A percentile compares a stretch with the other conserved stretches of the same genome.
phyloP scores from a whole-genome alignment of 176 grass and related monocot species.

The Urochloa ruziziensis region DNA sequence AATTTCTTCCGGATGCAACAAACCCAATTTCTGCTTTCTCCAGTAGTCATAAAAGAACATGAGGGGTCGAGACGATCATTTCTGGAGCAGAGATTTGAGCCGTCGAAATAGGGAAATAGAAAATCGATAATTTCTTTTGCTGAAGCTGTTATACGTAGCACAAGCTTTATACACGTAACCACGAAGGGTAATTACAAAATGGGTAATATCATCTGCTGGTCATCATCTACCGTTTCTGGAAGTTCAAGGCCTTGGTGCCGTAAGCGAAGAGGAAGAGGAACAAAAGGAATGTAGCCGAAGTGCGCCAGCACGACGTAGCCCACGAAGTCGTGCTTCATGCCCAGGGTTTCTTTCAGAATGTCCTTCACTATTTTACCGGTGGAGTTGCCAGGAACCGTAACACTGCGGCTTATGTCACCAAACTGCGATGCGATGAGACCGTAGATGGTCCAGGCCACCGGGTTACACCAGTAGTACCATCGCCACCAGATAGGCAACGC shows the following conservation, averaged over 20 bases:
- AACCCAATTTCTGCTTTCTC: too few relatives aligned
- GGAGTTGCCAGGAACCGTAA: conserved; percentile 10
- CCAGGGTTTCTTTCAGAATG: conserved; percentile 38
- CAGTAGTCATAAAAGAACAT: too few relatives aligned
- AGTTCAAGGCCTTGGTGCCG: conserved; percentile 61
- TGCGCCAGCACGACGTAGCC: conserved; percentile 49
- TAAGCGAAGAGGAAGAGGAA: conserved; percentile 68
- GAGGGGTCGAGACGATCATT: too few relatives aligned
- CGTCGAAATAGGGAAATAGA: too few relatives aligned
- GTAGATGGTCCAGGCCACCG: conserved; percentile 65
- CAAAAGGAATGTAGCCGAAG: conserved; percentile 43
- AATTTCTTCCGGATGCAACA: too few relatives aligned
- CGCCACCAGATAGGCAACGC: conserved; percentile 73
- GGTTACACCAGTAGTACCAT: conserved; percentile 77
- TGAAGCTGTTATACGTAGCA: too few relatives aligned
- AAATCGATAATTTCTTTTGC: too few relatives aligned
- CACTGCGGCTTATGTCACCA: background rate
- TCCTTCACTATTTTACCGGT: conserved; percentile 30
- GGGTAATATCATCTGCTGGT: background rate
- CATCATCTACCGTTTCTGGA: conserved; percentile 56
- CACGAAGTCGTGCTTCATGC: conserved; percentile 53
- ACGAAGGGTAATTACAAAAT: background rate
- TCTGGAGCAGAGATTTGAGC: too few relatives aligned
- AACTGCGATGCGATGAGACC: conserved; percentile 55
- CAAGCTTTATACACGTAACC: background rate